Percentiles rank a stretch among this genome's conserved stretches.
Conservation (phyloP, 371 early-diverging fungal genomes). For the Entomophthora muscae region DNA sequence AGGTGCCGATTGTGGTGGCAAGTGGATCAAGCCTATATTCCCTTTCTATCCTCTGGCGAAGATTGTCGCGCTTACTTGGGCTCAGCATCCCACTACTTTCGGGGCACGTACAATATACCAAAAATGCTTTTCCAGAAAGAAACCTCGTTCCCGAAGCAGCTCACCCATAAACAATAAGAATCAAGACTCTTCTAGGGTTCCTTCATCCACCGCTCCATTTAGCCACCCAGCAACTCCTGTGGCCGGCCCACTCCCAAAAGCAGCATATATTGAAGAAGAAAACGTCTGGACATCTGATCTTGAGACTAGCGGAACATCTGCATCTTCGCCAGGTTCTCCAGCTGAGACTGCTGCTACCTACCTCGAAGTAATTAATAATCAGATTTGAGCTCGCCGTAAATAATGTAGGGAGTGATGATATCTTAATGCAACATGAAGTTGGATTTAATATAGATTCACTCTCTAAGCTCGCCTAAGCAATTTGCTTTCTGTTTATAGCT, state of each 20-base stretch:
- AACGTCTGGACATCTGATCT: neutral
- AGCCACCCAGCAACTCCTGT: neutral
- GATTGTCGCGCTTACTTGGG: neutral
- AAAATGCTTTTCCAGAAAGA: neutral
- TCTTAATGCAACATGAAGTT: too few species aligned
- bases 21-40: neutral
- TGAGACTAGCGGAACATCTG: neutral
- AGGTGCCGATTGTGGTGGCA: neutral
- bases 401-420: too few species aligned
- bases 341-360: too few species aligned
- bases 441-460: too few species aligned
- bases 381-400: too few species aligned
- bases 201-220: neutral
- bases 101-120: neutral
- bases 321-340: neutral
- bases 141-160: neutral
- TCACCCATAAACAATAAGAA: neutral
- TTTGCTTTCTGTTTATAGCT: too few species aligned
- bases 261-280: neutral
- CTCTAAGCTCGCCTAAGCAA: too few species aligned
- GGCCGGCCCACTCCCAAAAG: neutral
- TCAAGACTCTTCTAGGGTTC: neutral
- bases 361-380: too few species aligned
- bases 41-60: neutral
- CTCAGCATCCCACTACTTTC: neutral